These are phyloP conservation scores for Collybia sordida DNA, from an alignment of 768 basidiomycete species.

Conservation along the genomic window DNA sequence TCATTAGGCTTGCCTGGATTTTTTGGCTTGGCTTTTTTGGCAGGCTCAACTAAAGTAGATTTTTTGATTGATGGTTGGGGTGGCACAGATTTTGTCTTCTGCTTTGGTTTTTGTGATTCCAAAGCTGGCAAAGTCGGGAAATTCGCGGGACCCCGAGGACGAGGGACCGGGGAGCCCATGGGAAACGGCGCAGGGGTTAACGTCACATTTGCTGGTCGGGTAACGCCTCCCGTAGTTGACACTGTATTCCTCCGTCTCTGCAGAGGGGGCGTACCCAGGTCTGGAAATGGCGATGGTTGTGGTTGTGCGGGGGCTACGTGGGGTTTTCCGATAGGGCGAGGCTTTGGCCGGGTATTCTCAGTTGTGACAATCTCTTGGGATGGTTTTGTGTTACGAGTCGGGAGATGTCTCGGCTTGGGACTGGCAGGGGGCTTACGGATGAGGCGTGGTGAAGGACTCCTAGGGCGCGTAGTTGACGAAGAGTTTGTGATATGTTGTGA, in stretches of 20 bases:
- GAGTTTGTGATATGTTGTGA: background rate
- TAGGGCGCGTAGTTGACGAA: background rate
- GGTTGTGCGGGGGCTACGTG: background rate
- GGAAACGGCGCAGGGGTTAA: slow-evolving; percentile 25
- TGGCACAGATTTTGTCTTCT: background rate
- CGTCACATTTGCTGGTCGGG: background rate
- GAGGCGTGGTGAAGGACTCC: background rate
- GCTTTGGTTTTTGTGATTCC: background rate
- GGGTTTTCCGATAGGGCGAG: slow-evolving; percentile 8
- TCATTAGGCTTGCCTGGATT: background rate
- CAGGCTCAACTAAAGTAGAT: background rate
- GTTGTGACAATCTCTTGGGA: background rate
- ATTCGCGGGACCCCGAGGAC: slow-evolving; percentile 1
- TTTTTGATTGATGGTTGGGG: background rate
- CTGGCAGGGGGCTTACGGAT: background rate
- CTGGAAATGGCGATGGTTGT: slow-evolving; percentile 1
- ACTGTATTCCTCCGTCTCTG: slow-evolving; percentile 10
- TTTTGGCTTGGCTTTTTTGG: background rate
- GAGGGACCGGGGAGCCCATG: slow-evolving; percentile 3
- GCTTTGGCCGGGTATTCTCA: slow-evolving; percentile 13
- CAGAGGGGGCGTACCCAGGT: slow-evolving; percentile 7
- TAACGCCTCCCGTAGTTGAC: slow-evolving; percentile 4
- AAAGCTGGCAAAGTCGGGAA: slow-evolving; percentile 5
- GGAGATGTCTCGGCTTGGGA: background rate
- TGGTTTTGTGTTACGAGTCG: background rate